These are phyloP conservation scores for Gossypium rotundifolium DNA, from an alignment of 345 rosid genomes.

Conservation along the genomic window DNA sequence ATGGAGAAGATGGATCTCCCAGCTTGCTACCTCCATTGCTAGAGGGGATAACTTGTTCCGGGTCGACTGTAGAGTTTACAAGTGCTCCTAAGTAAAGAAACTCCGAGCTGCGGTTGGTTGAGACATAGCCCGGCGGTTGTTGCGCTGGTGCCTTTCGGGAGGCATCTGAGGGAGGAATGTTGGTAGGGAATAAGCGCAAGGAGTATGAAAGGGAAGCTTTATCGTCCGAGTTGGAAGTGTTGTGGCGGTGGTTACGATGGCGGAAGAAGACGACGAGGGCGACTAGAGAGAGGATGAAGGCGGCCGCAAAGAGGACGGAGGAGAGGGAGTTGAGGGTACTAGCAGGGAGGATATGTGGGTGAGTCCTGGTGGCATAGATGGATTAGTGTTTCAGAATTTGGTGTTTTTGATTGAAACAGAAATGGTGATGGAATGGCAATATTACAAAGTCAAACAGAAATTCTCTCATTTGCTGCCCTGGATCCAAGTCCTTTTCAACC, in stretches of 20 bases:
- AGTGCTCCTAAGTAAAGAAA: conserved; percentile 88
- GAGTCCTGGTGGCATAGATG: neutral
- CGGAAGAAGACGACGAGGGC: conserved; percentile 41
- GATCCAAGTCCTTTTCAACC: conserved; percentile 10
- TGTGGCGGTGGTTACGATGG: conserved; percentile 23
- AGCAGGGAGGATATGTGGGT: neutral
- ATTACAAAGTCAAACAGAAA: neutral
- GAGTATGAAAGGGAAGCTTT: conserved; percentile 46
- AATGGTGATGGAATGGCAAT: conserved; percentile 1
- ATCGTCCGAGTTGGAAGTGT: conserved; percentile 19
- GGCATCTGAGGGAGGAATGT: conserved; percentile 55
- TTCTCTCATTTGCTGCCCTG: neutral
- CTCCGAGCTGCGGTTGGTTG: conserved; percentile 55
- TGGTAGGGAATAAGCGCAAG: conserved; percentile 61
- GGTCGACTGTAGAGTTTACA: conserved; percentile 39
- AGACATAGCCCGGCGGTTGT: conserved; percentile 29
- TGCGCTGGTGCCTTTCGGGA: conserved; percentile 10
- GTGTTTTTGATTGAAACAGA: neutral
- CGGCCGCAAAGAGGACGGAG: conserved; percentile 47
- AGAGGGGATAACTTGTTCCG: conserved; percentile 27
- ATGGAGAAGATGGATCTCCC: conserved; percentile 35
- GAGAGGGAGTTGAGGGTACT: conserved; percentile 35
- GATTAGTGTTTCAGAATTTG: neutral
- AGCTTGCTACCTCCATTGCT: conserved; percentile 37
- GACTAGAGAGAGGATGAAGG: conserved; percentile 35